Conservation (phyloP, 768 basidiomycete species). For the Leccinum variicolor region DNA sequence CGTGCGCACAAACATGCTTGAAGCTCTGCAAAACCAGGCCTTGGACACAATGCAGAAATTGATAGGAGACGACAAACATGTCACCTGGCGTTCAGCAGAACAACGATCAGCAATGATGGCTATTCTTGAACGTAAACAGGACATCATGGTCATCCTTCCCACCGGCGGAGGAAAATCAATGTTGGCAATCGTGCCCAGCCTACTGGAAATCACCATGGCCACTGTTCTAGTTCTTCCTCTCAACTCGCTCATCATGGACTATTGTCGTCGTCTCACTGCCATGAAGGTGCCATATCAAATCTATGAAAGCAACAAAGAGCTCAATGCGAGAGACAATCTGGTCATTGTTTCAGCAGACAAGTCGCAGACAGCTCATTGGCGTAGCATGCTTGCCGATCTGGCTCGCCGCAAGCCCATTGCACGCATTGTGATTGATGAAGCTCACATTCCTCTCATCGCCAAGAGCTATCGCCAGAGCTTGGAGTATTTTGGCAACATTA, state of each 20-base stretch:
- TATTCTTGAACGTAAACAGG: background rate
- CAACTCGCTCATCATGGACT: background rate
- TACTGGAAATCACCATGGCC: background rate
- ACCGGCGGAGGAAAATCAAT: conserved; percentile 1
- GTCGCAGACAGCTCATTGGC: conserved; percentile 2
- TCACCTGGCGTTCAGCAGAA: too few species aligned
- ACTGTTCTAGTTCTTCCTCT: background rate
- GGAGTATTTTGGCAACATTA: background rate
- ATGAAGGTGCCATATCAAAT: background rate
- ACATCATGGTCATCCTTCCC: background rate
- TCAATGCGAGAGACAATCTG: background rate
- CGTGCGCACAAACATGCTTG: too few species aligned
- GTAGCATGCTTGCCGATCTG: background rate
- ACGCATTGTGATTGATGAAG: conserved; percentile 23
- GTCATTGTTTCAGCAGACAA: conserved; percentile 11
- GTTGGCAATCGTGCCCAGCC: background rate
- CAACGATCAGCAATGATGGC: too few species aligned
- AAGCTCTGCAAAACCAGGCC: too few species aligned
- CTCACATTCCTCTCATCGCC: conserved; percentile 13
- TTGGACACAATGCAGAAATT: too few species aligned
- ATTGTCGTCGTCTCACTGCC: background rate
- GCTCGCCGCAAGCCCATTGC: background rate
- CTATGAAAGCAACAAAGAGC: background rate
- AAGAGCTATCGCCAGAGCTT: conserved; percentile 10
- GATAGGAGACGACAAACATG: too few species aligned